phyloP scores from a whole-genome alignment of 495 filamentous ascomycete genomes.

The Daldinia decipiens region DNA sequence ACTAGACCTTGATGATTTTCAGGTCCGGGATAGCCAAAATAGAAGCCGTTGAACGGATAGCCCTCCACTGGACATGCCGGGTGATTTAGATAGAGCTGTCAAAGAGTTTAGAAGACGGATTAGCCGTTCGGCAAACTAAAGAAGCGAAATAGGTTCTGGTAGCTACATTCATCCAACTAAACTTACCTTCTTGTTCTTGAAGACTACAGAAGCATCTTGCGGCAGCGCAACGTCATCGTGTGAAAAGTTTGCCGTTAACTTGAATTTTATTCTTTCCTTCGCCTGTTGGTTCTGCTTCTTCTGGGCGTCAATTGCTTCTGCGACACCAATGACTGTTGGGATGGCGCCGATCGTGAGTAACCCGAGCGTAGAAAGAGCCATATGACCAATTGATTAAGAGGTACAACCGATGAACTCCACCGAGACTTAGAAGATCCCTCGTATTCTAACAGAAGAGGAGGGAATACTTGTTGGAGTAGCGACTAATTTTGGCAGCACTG shows the following conservation, averaged over 20 bases:
- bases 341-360: slow-evolving; percentile 59
- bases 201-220: slow-evolving; percentile 52
- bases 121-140: not conserved
- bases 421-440: slow-evolving; percentile 27
- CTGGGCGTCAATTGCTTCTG: slow-evolving; percentile 61
- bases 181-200: slow-evolving; percentile 59
- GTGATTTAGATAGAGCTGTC: slow-evolving; percentile 59
- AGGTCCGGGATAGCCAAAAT: slow-evolving; percentile 67
- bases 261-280: slow-evolving; percentile 64
- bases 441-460: slow-evolving; percentile 19
- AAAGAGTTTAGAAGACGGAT: slow-evolving; percentile 18
- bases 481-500: slow-evolving; percentile 12
- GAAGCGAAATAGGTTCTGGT: not conserved
- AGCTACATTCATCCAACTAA: not conserved
- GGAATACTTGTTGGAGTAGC: slow-evolving; percentile 16
- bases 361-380: slow-evolving; percentile 53
- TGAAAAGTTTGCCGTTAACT: slow-evolving; percentile 57
- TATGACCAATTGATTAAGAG: slow-evolving; percentile 25
- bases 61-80: slow-evolving; percentile 56
- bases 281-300: slow-evolving; percentile 60
- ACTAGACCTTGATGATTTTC: slow-evolving; percentile 66
- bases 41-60: slow-evolving; percentile 69
- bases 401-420: slow-evolving; percentile 24
- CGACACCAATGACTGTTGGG: slow-evolving; percentile 62
- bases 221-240: slow-evolving; percentile 51